Evolutionary conservation across 2,329 filamentous ascomycete species (phyloP).

Genomic region (Fusarium zealandicum): DNA sequence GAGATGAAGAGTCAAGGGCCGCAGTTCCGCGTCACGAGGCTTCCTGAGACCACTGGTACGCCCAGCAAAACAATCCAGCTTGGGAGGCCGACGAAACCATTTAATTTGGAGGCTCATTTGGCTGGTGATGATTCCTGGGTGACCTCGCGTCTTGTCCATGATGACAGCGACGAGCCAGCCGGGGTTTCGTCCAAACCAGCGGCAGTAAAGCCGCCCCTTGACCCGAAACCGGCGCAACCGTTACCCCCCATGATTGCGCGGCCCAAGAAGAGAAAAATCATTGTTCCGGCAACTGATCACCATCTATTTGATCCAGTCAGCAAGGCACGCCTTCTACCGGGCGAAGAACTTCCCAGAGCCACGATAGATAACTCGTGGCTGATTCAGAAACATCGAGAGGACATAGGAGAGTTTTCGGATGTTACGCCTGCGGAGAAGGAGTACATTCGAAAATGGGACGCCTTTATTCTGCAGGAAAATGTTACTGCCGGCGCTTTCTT

Average conservation of each 20-base stretch:
- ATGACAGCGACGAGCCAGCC: conserved; percentile 39
- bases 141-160: conserved; percentile 51
- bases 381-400: conserved; percentile 65
- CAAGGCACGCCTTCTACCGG: conserved; percentile 59
- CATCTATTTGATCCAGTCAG: conserved; percentile 65
- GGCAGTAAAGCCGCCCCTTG: conserved; percentile 36
- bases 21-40: conserved; percentile 50
- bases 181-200: conserved; percentile 35
- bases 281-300: conserved; percentile 59
- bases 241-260: conserved; percentile 6
- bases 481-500: conserved; percentile 61
- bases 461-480: conserved; percentile 59
- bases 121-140: conserved; percentile 57
- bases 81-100: conserved; percentile 51
- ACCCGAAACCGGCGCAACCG: conserved; percentile 20
- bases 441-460: conserved; percentile 66
- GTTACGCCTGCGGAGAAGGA: conserved; percentile 62
- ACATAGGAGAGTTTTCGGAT: conserved; percentile 64
- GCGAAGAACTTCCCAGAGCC: conserved; percentile 54
- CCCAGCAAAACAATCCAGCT: conserved; percentile 53
- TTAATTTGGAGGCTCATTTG: conserved; percentile 54
- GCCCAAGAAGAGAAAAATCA: conserved; percentile 41
- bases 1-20: conserved; percentile 48
- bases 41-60: conserved; percentile 39
- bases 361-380: conserved; percentile 61